These are phyloP conservation scores for Graphilbum sp. DNA, from an alignment of 2,329 filamentous ascomycete genomes.

Conservation along the genomic window DNA sequence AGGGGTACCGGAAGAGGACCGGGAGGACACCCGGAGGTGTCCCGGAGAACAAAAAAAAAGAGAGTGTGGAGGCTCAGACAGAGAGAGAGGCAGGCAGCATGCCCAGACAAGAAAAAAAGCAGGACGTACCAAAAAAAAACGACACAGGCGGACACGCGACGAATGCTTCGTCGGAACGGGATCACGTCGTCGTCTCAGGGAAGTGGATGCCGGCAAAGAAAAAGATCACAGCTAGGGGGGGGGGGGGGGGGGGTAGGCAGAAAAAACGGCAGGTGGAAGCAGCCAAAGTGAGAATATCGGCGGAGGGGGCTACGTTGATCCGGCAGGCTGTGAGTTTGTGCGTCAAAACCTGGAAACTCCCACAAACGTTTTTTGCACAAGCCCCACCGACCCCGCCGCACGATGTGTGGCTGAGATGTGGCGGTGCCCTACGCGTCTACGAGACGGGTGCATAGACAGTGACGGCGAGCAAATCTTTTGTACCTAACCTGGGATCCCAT, in stretches of 20 bases:
- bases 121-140: not conserved
- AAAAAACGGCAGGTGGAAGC: not conserved
- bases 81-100: not conserved
- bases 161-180: no score
- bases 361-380: no score
- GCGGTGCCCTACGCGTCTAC: no score
- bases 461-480: no score
- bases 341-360: no score
- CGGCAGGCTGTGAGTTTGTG: not conserved
- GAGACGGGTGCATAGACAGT: no score
- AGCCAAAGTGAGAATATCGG: not conserved
- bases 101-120: not conserved
- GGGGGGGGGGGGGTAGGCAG: not conserved
- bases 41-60: not conserved
- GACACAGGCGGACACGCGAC: no score
- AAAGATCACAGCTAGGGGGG: not conserved
- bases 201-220: not conserved
- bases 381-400: no score
- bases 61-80: not conserved
- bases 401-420: no score
- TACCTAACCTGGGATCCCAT: no score
- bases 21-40: no score
- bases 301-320: not conserved
- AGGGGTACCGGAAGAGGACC: no score
- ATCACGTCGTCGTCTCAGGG: not conserved